Conservation (phyloP, 78 protist species). For the Isochrysis galbana region DNA sequence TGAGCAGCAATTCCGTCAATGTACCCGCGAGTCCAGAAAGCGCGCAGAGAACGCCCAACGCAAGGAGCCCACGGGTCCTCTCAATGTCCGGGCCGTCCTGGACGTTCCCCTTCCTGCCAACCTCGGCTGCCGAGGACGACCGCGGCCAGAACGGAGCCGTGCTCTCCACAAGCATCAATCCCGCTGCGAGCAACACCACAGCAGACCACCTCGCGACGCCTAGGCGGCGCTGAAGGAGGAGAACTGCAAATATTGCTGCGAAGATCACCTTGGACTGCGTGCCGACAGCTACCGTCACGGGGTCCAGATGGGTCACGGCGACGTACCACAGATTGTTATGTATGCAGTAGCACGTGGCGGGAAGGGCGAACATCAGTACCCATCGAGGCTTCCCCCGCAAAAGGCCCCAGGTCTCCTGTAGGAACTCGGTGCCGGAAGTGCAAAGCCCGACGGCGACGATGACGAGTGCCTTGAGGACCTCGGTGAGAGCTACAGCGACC, state of each 20-base stretch:
- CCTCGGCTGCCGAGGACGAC: not conserved
- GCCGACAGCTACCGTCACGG: not conserved
- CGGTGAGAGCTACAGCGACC: not conserved
- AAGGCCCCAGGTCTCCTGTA: not conserved
- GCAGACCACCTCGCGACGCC: not conserved
- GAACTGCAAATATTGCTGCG: not conserved
- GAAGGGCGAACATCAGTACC: not conserved
- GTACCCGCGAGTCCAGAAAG: not conserved
- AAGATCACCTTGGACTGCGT: constrained; percentile 2
- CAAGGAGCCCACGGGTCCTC: not conserved
- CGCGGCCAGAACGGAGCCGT: not conserved
- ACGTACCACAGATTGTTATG: constrained; percentile 9
- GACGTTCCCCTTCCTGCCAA: not conserved
- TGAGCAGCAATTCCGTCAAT: not conserved
- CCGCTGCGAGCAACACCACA: not conserved
- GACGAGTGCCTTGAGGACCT: not conserved
- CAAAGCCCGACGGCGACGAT: not conserved
- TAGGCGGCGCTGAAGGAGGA: not conserved
- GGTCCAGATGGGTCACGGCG: not conserved
- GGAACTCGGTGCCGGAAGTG: not conserved
- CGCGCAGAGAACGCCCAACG: not conserved
- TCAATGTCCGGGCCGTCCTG: not conserved
- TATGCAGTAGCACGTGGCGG: not conserved
- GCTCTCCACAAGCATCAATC: not conserved
- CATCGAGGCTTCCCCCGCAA: not conserved